phyloP scores from a whole-genome alignment of 345 rosid genomes.

The Turnera subulata region DNA sequence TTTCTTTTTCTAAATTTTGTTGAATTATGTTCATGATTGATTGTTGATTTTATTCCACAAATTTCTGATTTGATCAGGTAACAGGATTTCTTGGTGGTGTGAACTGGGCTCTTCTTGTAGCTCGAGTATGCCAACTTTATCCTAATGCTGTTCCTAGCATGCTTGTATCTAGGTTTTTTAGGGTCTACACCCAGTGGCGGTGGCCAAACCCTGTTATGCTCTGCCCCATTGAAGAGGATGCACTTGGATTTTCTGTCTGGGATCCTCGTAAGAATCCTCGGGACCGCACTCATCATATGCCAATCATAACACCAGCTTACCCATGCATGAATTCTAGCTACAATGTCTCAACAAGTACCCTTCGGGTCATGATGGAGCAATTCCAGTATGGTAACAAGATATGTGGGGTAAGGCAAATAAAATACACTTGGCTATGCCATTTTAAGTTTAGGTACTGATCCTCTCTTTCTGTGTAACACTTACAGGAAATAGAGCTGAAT shows the following conservation, averaged over 20 bases:
- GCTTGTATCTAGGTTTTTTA: slow-evolving; percentile 65
- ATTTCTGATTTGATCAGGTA: slow-evolving; percentile 38
- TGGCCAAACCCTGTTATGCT: slow-evolving; percentile 84
- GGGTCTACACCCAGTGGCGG: slow-evolving; percentile 70
- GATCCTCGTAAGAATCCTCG: slow-evolving; percentile 68
- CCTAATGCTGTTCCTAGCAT: slow-evolving; percentile 66
- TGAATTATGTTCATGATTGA: background rate
- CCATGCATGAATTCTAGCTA: slow-evolving; percentile 83
- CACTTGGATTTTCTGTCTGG: slow-evolving; percentile 70
- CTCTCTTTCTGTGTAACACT: slow-evolving; percentile 1
- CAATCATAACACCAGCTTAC: slow-evolving; percentile 69
- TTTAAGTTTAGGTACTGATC: slow-evolving; percentile 12
- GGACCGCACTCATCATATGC: slow-evolving; percentile 64
- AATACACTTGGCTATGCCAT: background rate
- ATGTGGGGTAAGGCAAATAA: slow-evolving; percentile 43
- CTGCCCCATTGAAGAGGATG: slow-evolving; percentile 57
- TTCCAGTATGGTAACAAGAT: slow-evolving; percentile 58
- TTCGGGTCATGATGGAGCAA: slow-evolving; percentile 71
- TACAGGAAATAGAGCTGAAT: slow-evolving; percentile 56
- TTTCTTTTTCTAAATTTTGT: background rate
- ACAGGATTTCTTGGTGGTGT: slow-evolving; percentile 84
- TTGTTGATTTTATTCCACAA: background rate
- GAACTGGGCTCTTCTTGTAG: slow-evolving; percentile 76
- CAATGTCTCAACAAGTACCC: slow-evolving; percentile 64
- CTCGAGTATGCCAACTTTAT: slow-evolving; percentile 67